Conservation (phyloP, 441 rosid species). For the Eruca vesicaria region DNA sequence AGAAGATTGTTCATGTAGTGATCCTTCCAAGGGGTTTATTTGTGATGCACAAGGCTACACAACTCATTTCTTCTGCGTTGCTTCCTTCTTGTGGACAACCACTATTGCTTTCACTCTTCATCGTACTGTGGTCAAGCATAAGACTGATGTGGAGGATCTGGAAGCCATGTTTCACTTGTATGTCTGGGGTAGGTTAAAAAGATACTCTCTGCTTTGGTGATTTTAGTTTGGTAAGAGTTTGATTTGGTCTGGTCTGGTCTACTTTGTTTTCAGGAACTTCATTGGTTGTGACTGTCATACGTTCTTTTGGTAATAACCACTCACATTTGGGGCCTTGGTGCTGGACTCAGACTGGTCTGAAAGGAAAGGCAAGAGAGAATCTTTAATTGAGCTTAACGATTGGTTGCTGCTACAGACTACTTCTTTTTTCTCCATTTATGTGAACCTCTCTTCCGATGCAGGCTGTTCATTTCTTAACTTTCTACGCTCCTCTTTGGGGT, state of each 20-base stretch:
- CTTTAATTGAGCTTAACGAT: neutral
- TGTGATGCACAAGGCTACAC: conserved; percentile 88
- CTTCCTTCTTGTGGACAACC: conserved; percentile 96
- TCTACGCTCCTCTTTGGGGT: conserved; percentile 90
- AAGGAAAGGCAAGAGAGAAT: conserved; percentile 63
- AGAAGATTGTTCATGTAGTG: conserved; percentile 47
- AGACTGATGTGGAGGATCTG: conserved; percentile 92
- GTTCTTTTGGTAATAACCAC: conserved; percentile 81
- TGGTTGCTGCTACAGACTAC: too few species aligned
- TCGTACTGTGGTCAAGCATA: conserved; percentile 88
- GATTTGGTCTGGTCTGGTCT: neutral
- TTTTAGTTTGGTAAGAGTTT: conserved; percentile 1
- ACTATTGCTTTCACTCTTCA: conserved; percentile 96
- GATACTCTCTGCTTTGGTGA: neutral
- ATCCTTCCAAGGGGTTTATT: conserved; percentile 86
- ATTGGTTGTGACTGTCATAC: conserved; percentile 72
- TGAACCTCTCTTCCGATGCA: conserved; percentile 35
- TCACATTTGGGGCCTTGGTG: conserved; percentile 76
- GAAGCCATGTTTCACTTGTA: conserved; percentile 92
- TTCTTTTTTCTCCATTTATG: conserved; percentile 1
- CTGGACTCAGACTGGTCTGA: conserved; percentile 78
- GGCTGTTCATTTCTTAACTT: conserved; percentile 89
- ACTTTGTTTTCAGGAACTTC: conserved; percentile 63
- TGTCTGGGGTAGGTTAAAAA: conserved; percentile 96
- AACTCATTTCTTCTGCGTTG: conserved; percentile 91